phyloP scores from a whole-genome alignment of 2,329 filamentous ascomycete species.

The Fusarium metavorans region DNA sequence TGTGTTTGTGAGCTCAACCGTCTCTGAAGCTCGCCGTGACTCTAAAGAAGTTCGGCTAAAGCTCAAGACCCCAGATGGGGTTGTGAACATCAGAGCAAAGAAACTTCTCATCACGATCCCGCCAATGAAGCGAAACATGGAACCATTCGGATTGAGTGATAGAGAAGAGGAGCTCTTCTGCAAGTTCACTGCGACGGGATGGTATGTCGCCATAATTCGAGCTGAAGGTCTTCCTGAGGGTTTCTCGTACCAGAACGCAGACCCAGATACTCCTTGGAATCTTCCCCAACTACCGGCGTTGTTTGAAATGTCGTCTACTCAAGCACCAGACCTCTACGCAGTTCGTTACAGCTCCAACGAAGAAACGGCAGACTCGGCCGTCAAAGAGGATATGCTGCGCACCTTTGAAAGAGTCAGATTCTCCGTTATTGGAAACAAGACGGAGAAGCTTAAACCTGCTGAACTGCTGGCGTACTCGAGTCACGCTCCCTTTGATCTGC shows the following conservation, averaged over 20 bases:
- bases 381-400: conserved; percentile 23
- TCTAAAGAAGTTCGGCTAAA: conserved; percentile 13
- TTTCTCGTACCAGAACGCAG: conserved; percentile 34
- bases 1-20: conserved; percentile 23
- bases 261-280: conserved; percentile 21
- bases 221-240: conserved; percentile 18
- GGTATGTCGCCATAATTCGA: conserved; percentile 32
- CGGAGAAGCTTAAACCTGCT: not conserved
- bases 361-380: not conserved
- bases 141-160: conserved; percentile 12
- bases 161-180: conserved; percentile 16
- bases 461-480: conserved; percentile 28
- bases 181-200: conserved; percentile 26
- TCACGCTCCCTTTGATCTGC: conserved; percentile 34
- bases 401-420: conserved; percentile 28
- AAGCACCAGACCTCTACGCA: conserved; percentile 11
- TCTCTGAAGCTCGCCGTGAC: conserved; percentile 11
- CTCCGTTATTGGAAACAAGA: not conserved
- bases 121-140: conserved; percentile 21
- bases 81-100: conserved; percentile 14
- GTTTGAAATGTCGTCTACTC: conserved; percentile 36
- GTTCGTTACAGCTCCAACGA: conserved; percentile 26
- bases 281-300: conserved; percentile 23
- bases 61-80: conserved; percentile 11
- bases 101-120: conserved; percentile 29